Base-by-base conservation (phyloP, 495 filamentous ascomycete genomes). In the Hypoxylon rickii region DNA sequence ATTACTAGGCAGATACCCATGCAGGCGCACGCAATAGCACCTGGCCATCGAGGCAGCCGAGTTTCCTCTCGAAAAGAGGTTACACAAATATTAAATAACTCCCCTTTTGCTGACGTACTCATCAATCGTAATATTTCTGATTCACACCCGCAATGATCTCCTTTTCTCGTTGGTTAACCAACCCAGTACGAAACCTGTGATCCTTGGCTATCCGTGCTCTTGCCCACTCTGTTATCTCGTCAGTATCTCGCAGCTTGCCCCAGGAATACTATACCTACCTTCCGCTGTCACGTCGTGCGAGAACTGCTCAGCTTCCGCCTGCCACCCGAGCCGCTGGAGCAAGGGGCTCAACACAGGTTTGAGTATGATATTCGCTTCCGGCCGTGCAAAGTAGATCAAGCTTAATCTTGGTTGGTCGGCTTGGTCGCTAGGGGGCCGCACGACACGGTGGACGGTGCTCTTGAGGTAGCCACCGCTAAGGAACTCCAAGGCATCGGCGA, bases 401-500 rank as follows among this genome's bases (percentile, higher is more conserved):
- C 80, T 75, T 26, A 76, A 61, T 15, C 79, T 73, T 45, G 82
- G 76, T 31, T 74, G 66, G 38, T 68, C 61, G 15, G 70, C 69
- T 47, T 84, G 80, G 41, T 80, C 76, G 19, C 64, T 52, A 0
- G 79, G 77, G 1, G 76, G 74, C 2, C 73, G 65, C 37, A 76
- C 70, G 17, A 83, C 80, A 17, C 80, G 76, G 51, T 81, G 79
- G 16, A 83, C 65, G 21, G 74, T 77, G 16, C 73, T 77, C 66
- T 81, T 82, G 34, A 81, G 65, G 34, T 74, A 73, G 0, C 79
- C 77, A 7, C 72, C 73, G 6, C 78, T 81, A 8, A 83, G 61
- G 5, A 73, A 73, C 7, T 72, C 73, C 31, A 81, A 57, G 2
- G 78, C 71, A 58, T 82, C 79, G 2, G 71, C 73, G 2, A 76